Evolutionary conservation across 768 basidiomycete genomes (phyloP), one percentile per base, ranked within the genome.

Genomic region (Heimioporus sp.): DNA sequence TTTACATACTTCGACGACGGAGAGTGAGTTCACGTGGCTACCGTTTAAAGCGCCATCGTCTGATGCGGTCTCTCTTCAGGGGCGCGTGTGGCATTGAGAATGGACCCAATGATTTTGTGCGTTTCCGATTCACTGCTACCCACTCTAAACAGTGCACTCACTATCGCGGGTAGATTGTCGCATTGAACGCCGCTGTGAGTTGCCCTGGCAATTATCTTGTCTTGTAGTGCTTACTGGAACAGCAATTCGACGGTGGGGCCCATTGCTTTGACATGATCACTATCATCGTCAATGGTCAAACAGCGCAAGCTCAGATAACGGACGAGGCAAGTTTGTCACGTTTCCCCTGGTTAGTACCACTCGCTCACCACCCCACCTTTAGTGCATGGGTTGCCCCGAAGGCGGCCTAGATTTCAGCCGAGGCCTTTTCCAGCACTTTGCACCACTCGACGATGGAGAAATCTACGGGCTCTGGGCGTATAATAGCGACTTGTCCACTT

Each of bases 221-320:
- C 30, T 34, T 15, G 36, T 34, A 20, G n/a, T 42, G 15, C 48
- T 53, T 20, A 50, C 34, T 46, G 12, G 21, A 31, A 42, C 30
- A 79, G 77, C 66, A 78, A 65, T 80, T 64, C 56, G 64, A 63
- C 42, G 65, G 58, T 31, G 76, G 74, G 31, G 53, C 58, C 38
- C 69, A 76, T 53, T 81, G 80, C 57, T 73, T 72, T 57, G 63
- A 76, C 42, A 71, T 59, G 52, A 72, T 81, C 53, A 75, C 75
- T 24, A 74, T 81, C 37, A 66, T 61, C 55, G 60, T 68, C 58
- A 61, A 51, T 63, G 76, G 54, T 5, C 73, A 72, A 63, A 67
- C 70, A 0, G 52, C 68, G 1, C 66, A 68, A 46, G 79, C 79
- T 3, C 66, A 72, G 46, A 75, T 81, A 52, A 65, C 65, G n/a